A percentile compares a stretch with the other conserved stretches of the same genome.
Evolutionary conservation across 441 rosid species (phyloP).

Genomic region (Kokia cookei): DNA sequence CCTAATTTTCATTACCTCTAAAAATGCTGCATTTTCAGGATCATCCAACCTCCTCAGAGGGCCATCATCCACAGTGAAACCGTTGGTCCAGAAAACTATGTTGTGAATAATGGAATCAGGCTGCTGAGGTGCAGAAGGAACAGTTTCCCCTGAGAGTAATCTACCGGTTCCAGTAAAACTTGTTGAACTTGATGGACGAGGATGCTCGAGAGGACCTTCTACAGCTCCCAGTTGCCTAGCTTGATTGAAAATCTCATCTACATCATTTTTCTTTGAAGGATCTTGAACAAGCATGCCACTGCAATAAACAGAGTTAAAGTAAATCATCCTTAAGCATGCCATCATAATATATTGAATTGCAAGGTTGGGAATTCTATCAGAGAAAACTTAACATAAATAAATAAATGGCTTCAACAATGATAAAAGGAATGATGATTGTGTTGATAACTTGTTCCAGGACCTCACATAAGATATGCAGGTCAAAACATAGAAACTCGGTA

Average conservation of each 20-base stretch:
- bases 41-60: constrained; percentile 86
- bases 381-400: not conserved
- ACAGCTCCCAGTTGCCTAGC: constrained; percentile 92
- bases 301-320: constrained; percentile 7
- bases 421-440: not conserved
- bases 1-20: constrained; percentile 54
- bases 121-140: constrained; percentile 64
- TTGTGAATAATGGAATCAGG: constrained; percentile 82
- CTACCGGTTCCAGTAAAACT: constrained; percentile 90
- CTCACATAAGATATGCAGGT: not conserved
- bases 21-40: constrained; percentile 90
- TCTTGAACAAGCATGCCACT: constrained; percentile 99
- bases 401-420: not conserved
- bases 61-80: constrained; percentile 92
- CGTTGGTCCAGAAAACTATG: constrained; percentile 90
- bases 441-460: not conserved
- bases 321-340: not conserved
- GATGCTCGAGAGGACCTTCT: constrained; percentile 69
- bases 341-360: not conserved
- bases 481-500: not conserved
- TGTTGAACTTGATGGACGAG: constrained; percentile 63
- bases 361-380: not conserved
- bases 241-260: constrained; percentile 84
- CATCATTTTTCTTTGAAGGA: constrained; percentile 75
- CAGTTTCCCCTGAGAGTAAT: constrained; percentile 75